Conservation (phyloP, 257 asterid genomes). For the Penstemon eatonii region DNA sequence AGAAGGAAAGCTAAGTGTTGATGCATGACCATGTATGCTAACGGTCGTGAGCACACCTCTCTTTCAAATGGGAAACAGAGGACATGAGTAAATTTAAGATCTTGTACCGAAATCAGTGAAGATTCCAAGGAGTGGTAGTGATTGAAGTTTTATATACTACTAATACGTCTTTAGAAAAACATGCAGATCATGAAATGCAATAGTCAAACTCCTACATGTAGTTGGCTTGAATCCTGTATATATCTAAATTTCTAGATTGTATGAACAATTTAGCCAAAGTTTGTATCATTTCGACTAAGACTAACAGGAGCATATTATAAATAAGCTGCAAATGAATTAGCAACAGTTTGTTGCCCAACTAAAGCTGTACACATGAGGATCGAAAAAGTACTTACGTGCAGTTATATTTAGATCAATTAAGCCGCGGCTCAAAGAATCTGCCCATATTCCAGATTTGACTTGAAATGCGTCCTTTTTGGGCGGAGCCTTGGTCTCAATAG, state of each 20-base stretch:
- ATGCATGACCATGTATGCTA: not conserved
- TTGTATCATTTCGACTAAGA: not conserved
- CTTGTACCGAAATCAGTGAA: not conserved
- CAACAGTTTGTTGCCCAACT: slow-evolving; percentile 18
- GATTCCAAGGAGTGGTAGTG: not conserved
- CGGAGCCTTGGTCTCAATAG: slow-evolving; percentile 37
- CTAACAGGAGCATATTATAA: not conserved
- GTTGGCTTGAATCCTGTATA: not conserved
- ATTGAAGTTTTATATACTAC: not conserved
- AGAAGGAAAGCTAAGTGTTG: not conserved
- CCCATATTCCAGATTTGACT: slow-evolving; percentile 95
- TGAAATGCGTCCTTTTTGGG: slow-evolving; percentile 69
- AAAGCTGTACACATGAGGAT: slow-evolving; percentile 7
- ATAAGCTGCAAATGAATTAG: slow-evolving; percentile 1
- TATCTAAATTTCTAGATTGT: not conserved
- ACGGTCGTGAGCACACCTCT: not conserved
- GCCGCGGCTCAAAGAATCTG: slow-evolving; percentile 97
- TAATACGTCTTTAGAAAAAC: not conserved
- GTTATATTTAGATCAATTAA: slow-evolving; percentile 78
- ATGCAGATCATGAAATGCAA: not conserved
- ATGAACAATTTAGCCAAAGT: not conserved
- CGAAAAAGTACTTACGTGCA: slow-evolving; percentile 69
- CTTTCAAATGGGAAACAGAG: not conserved
- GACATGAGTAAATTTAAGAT: not conserved
- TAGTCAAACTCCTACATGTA: not conserved